Base-by-base conservation (phyloP, 1,284 basidiomycete species). In the Peniophora sp. region DNA sequence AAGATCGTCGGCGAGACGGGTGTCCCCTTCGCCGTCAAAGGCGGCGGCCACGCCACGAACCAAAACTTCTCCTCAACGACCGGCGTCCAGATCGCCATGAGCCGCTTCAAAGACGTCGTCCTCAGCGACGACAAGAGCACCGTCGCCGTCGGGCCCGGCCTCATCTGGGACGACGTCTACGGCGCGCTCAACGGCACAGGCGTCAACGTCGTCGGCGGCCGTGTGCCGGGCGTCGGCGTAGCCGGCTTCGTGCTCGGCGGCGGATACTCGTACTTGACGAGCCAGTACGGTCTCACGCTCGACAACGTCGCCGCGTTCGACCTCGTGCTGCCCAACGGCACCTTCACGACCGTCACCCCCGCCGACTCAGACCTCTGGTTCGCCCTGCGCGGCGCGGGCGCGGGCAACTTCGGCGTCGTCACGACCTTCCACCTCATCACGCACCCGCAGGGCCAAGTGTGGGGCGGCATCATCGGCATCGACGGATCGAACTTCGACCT, bases 161-260 rank as follows among this genome's bases (percentile, higher is more conserved):
- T 76, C 11, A 62, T 74, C 11, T 83, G 79, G 78, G 79, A 82
- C 53, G 69, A 75, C 39, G 79, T 82, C 2, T 83, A 82, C 51
- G 64, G 58, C 9, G 68, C 65, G 1, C 66, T 82, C 1, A 73
- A 68, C 10, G 69, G 69, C 0, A 51, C 68, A 45, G 62, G 63
- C 6, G 70, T 75, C 3, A 79, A 69, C 42, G 76, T 81, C 14
- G 69, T 79, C 2, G 79, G 79, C 6, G 78, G 75, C n/a, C 62
- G 78, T 3, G 72, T 74, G 0, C 53, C 69, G 1, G 76, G 79
- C 17, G 72, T 81, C 9, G 79, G 81, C 24, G 69, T 79, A 1
- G 69, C 69, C 3, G 77, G 76, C 0, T 74, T 72, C 57, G 64
- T 68, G 12, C 60, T 77, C 0, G 76, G 75, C 3, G 77, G 77